Conservation (phyloP, 2,329 filamentous ascomycete species). For the Orbilia ellipsospora region DNA sequence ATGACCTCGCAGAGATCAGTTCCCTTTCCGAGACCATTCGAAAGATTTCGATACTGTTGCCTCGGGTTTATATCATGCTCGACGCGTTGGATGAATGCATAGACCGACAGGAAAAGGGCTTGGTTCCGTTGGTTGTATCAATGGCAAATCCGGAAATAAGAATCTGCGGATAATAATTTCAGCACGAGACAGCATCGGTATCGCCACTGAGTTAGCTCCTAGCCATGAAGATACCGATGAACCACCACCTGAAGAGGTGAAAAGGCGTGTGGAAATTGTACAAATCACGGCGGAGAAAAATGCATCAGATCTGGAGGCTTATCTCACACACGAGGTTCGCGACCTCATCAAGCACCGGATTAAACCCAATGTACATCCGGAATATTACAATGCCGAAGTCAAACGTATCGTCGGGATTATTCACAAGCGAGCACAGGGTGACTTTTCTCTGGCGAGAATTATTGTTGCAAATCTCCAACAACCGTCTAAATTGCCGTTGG, state of each 20-base stretch:
- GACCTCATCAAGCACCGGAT: conserved; percentile 24
- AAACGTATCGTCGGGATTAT: conserved; percentile 18
- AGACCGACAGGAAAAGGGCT: conserved; percentile 6
- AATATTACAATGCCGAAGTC: conserved; percentile 23
- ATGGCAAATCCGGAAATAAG: neutral
- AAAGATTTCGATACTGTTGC: conserved; percentile 11
- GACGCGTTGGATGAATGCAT: conserved; percentile 37
- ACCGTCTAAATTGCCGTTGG: conserved; percentile 29
- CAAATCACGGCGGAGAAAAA: conserved; percentile 32
- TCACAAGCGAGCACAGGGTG: conserved; percentile 29
- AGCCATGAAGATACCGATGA: neutral
- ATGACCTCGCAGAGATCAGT: neutral
- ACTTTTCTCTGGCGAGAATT: conserved; percentile 34
- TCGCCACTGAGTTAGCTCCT: conserved; percentile 17
- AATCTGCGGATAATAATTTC: conserved; percentile 32
- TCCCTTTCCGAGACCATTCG: conserved; percentile 9
- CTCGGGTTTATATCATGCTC: conserved; percentile 30
- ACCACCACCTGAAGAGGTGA: neutral
- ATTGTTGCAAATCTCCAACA: conserved; percentile 35
- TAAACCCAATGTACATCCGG: neutral
- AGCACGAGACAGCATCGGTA: conserved; percentile 29
- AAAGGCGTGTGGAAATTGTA: conserved; percentile 13
- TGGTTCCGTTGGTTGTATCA: neutral
- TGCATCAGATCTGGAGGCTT: conserved; percentile 16
- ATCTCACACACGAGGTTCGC: conserved; percentile 25